A percentile compares a stretch with the other conserved stretches of the same genome.
phyloP scores from a whole-genome alignment of 768 basidiomycete genomes.

The Auricularia sp. region DNA sequence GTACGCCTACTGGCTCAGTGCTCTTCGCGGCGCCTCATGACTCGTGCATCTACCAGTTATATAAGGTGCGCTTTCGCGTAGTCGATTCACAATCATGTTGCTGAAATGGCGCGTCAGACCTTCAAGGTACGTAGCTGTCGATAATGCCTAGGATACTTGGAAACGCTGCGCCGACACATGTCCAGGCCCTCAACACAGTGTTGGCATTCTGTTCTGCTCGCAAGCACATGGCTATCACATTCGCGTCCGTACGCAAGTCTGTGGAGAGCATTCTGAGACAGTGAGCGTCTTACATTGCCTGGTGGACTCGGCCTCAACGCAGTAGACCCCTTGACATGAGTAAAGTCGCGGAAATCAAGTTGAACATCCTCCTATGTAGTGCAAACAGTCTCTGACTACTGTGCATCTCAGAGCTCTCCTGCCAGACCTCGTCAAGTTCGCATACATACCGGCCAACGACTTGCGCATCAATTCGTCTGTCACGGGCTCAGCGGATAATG shows the following conservation, averaged over 20 bases:
- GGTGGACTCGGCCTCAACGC: constrained; percentile 3
- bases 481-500: constrained; percentile 16
- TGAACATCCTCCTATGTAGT: not conserved
- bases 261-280: constrained; percentile 71
- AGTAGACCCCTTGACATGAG: constrained; percentile 67
- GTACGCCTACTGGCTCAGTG: constrained; percentile 19
- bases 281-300: constrained; percentile 28
- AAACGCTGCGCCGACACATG: not conserved
- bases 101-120: constrained; percentile 28
- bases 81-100: constrained; percentile 3
- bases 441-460: constrained; percentile 61
- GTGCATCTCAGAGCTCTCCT: constrained; percentile 52
- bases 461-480: constrained; percentile 41
- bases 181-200: constrained; percentile 78
- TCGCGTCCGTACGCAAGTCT: constrained; percentile 62
- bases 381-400: not conserved
- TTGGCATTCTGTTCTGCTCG: constrained; percentile 78
- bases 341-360: constrained; percentile 81
- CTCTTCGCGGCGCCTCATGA: not conserved
- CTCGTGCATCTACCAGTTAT: not conserved
- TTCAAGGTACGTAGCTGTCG: constrained; percentile 40
- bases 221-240: constrained; percentile 72
- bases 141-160: not conserved
- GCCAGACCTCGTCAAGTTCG: constrained; percentile 71
- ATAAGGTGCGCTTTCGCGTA: not conserved